Base-by-base conservation (phyloP, 805 yeast species). In the Spathaspora sp. region DNA sequence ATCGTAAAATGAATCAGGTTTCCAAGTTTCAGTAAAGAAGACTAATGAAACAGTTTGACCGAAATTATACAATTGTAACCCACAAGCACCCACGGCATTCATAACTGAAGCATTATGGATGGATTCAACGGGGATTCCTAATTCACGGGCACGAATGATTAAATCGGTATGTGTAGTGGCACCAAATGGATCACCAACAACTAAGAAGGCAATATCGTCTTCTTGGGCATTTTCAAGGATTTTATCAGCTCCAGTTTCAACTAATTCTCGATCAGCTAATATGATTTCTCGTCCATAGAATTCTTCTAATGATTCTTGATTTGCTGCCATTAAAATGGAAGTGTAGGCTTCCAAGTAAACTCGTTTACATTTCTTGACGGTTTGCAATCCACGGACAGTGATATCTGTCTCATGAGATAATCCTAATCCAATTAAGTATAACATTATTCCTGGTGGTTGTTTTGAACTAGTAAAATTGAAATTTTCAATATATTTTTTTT, bases 41-140 rank as follows among this genome's bases (percentile, higher is more conserved):
- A 94, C 98, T 66, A 94, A 76, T 1, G 97, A 90, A n/a, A 93
- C 93, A 10, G 98, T 91, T 72, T 94, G 98, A 9, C 99, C 99
- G 70, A 92, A 93, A 60, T 87, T 91, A 70, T 93, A 93, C 53
- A 93, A 76, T 69, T 93, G 99, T 57, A 94, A 78, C 19, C 99
- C 99, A 73, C 97, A 91, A 1, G 97, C 96, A 17, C 99, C 99
- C 23, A 93, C 96, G 0, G 98, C 99, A 65, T 93, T 93, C 97
- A 94, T 91, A 11, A 93, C 94, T 16, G 97, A 88, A 1, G 99
- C 99, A 68, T 93, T 93, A 72, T 93, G 99, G 54, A 93, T 82
- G 40, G 87, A 80, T 64, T 89, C 96, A 44, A 88, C 89, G 48
- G 79, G 73, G 63, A 94, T 89, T 2, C 82, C 82, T 54, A 85